Base-by-base conservation (phyloP, 2,329 filamentous ascomycete genomes). In the Ophidiomyces ophidiicola region DNA sequence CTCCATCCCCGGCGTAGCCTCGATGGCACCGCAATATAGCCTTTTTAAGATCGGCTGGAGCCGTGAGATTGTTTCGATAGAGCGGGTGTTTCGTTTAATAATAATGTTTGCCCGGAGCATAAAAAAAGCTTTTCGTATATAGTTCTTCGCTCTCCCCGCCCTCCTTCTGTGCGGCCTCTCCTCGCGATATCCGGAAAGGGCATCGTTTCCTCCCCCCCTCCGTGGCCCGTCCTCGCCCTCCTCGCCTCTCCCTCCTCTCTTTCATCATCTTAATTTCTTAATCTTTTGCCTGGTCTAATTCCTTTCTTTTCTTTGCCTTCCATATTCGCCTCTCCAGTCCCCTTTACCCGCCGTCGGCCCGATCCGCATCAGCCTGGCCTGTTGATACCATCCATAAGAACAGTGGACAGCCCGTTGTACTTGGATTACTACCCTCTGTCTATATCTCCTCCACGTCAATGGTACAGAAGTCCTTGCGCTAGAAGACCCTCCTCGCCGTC, bases 391-490 rank as follows among this genome's bases (percentile, higher is more conserved):
- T 28, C 3, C n/a, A n/a, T n/a, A n/a, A n/a, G n/a, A n/a, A n/a
- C n/a, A 28, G 11, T n/a, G 14, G 25, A 14, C 25, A 28, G 11
- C 25, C 14, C 25, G 11, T 28, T 10, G 3, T n/a, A 11, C 18
- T 26, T 25, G 15, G 12, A 6, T 8, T 26, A 15, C 7, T 7
- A 21, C 18, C 33, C 33, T 19, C 3, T 32, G 12, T 10, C 53
- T 66, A 63, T 62, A 63, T 35, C 11, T 44, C 32, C 44, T 26
- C 48, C 49, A 50, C 48, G 46, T 55, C 45, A 48, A 50, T 70
- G 23, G 19, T 29, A 36, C 7, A 26, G 25, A 74, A 61, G 62
- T 60, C 69, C 69, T 68, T 74, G 69, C 65, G 52, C 15, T 32
- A 32, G 18, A 15, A 25, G 20, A 32, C 48, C 14, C 20, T 2